phyloP scores from a whole-genome alignment of 2,329 filamentous ascomycete genomes.

The Aureobasidium sp. region DNA sequence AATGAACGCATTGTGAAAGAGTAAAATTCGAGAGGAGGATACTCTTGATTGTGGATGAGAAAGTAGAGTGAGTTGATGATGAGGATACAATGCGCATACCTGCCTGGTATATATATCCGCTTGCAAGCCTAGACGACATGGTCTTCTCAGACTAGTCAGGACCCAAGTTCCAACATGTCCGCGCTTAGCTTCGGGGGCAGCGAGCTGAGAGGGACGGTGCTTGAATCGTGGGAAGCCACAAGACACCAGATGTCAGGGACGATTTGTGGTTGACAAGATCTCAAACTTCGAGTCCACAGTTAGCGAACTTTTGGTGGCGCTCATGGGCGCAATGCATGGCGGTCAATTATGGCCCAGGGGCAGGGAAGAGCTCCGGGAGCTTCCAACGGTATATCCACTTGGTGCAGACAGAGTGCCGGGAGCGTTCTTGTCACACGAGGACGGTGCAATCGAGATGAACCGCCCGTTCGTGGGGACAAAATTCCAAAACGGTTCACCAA shows the following conservation, averaged over 20 bases:
- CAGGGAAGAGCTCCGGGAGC: constrained; percentile 2
- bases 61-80: constrained; percentile 4
- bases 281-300: neutral
- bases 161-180: neutral
- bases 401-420: constrained; percentile 9
- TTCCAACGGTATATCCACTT: constrained; percentile 8
- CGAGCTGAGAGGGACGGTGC: constrained; percentile 1
- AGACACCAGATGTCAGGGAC: neutral
- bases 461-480: constrained; percentile 3
- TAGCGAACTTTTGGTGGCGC: constrained; percentile 10
- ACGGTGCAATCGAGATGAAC: constrained; percentile 8
- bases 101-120: neutral
- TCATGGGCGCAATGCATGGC: neutral
- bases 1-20: constrained; percentile 1
- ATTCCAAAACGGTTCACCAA: neutral
- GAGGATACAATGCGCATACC: neutral
- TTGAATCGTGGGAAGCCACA: constrained; percentile 9
- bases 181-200: constrained; percentile 4
- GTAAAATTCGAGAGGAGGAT: constrained; percentile 1
- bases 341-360: constrained; percentile 1
- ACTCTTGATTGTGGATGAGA: constrained; percentile 2
- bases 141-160: neutral
- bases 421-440: constrained; percentile 6
- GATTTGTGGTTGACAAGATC: constrained; percentile 5
- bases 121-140: neutral